Conservation (phyloP, 2,329 filamentous ascomycete species). For the Xylariaceae sp. region DNA sequence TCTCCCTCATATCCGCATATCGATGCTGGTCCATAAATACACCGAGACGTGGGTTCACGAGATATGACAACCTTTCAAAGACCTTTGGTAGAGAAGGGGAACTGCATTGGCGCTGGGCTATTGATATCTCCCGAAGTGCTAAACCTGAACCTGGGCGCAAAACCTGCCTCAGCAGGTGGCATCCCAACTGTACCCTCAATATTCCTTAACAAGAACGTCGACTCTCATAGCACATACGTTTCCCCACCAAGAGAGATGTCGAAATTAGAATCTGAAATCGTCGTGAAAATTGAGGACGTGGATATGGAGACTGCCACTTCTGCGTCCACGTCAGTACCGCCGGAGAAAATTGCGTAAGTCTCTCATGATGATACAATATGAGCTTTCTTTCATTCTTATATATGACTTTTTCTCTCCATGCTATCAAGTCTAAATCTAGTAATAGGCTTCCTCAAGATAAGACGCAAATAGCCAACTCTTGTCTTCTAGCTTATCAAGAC, state of each 20-base stretch:
- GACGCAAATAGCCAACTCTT: conserved; percentile 13
- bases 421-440: conserved; percentile 30
- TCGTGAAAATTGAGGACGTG: conserved; percentile 41
- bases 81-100: conserved; percentile 37
- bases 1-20: conserved; percentile 37
- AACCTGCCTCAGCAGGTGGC: conserved; percentile 33
- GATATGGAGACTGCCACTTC: conserved; percentile 32
- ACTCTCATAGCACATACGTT: conserved; percentile 27
- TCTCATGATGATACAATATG: conserved; percentile 20
- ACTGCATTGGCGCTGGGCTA: conserved; percentile 29
- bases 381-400: background rate
- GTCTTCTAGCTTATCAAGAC: conserved; percentile 12
- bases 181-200: conserved; percentile 33
- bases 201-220: conserved; percentile 30
- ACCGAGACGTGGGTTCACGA: conserved; percentile 32
- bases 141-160: conserved; percentile 38
- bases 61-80: conserved; percentile 41
- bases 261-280: conserved; percentile 39
- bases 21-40: conserved; percentile 36
- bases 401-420: background rate
- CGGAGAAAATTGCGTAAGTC: conserved; percentile 37
- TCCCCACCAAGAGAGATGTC: conserved; percentile 36
- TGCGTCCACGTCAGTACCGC: conserved; percentile 27
- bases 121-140: conserved; percentile 38
- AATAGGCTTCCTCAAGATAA: conserved; percentile 40